A percentile compares a stretch with the other conserved stretches of the same genome.
These are phyloP conservation scores for Apiotrichum gamsii DNA, from an alignment of 1,284 basidiomycete species.

Conservation along the genomic window DNA sequence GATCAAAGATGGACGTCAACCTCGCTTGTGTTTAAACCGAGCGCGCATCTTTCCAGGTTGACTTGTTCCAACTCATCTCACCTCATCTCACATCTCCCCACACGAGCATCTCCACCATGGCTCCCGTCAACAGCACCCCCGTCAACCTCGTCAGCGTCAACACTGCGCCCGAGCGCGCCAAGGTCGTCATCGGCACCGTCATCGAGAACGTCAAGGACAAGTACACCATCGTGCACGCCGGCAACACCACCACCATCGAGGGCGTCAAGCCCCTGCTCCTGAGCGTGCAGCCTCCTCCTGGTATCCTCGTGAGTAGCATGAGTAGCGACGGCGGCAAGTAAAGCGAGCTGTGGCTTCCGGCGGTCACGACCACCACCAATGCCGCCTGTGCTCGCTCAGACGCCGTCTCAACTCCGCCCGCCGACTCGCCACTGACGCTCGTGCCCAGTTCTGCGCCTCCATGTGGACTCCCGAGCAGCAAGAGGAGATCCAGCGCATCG, in stretches of 20 bases:
- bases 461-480: conserved; percentile 48
- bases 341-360: no score
- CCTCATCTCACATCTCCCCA: neutral
- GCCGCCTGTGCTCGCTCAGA: no score
- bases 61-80: no score
- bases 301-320: conserved; percentile 33
- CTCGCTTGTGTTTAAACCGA: no score
- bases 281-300: conserved; percentile 37
- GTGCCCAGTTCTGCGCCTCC: conserved; percentile 35
- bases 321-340: no score
- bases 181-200: conserved; percentile 38
- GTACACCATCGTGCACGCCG: conserved; percentile 43
- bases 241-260: conserved; percentile 41
- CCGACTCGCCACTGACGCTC: neutral
- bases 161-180: conserved; percentile 42
- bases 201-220: conserved; percentile 41
- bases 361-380: no score
- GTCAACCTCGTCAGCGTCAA: conserved; percentile 45
- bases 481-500: conserved; percentile 41
- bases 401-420: no score
- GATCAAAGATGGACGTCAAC: no score
- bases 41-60: no score
- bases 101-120: neutral
- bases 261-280: conserved; percentile 35
- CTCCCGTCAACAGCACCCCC: conserved; percentile 10